Evolutionary conservation across 139 green algal species (phyloP).

Genomic region (Astrephomene gubernaculifera): DNA sequence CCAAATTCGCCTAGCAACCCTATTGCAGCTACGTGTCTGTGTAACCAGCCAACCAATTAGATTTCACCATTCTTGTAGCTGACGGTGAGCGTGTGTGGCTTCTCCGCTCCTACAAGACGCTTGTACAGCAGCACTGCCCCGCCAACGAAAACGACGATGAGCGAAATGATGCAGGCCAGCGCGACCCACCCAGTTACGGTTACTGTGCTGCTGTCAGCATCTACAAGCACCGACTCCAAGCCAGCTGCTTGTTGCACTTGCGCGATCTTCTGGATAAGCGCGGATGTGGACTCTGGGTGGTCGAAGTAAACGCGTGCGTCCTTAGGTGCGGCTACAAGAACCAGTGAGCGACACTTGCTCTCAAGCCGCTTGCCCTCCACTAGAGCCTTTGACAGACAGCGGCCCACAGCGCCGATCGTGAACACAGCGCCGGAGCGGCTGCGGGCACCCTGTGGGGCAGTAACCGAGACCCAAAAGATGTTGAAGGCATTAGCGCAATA

Average conservation of each 20-base stretch:
- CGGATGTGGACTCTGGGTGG: conserved; percentile 54
- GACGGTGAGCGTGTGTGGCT: conserved; percentile 69
- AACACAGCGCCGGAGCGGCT: conserved; percentile 62
- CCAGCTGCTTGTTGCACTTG: conserved; percentile 64
- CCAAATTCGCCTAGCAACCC: too few species aligned
- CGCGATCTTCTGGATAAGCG: conserved; percentile 59
- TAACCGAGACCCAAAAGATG: too few species aligned
- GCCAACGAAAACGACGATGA: conserved; percentile 65
- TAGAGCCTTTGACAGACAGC: conserved; percentile 82
- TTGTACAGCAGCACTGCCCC: conserved; percentile 62
- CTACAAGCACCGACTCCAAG: conserved; percentile 62
- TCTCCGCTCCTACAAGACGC: conserved; percentile 56
- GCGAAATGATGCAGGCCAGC: conserved; percentile 68
- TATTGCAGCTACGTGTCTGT: too few species aligned
- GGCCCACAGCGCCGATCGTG: conserved; percentile 78
- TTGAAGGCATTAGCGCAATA: too few species aligned
- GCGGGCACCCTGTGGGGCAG: conserved; percentile 32
- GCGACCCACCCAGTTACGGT: conserved; percentile 85
- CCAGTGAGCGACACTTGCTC: conserved; percentile 66
- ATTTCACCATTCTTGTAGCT: too few species aligned
- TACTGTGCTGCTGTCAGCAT: conserved; percentile 64
- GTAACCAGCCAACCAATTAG: too few species aligned
- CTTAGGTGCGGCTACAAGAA: conserved; percentile 79
- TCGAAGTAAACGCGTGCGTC: conserved; percentile 65
- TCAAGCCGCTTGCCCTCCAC: conserved; percentile 59